These are phyloP conservation scores for Pulveroboletus sp. DNA, from an alignment of 1,284 basidiomycete genomes.

Conservation along the genomic window DNA sequence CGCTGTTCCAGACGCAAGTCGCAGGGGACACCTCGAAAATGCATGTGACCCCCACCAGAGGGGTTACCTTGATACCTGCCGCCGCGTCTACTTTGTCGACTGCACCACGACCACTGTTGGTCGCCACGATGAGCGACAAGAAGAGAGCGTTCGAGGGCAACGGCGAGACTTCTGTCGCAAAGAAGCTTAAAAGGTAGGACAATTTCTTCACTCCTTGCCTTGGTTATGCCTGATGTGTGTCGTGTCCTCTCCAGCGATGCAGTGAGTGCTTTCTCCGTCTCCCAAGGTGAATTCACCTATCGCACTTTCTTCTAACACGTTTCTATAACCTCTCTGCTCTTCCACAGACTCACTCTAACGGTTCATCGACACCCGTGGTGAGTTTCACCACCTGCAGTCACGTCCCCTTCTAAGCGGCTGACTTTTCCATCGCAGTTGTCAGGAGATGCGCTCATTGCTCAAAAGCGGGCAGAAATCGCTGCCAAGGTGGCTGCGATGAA, in stretches of 20 bases:
- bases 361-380: conserved; percentile 44
- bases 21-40: neutral
- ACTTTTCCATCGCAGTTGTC: conserved; percentile 39
- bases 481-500: conserved; percentile 83
- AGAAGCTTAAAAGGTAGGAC: conserved; percentile 71
- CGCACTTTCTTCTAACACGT: conserved; percentile 52
- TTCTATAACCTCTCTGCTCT: conserved; percentile 69
- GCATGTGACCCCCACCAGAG: conserved; percentile 22
- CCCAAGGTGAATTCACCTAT: conserved; percentile 71
- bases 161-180: conserved; percentile 51
- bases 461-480: conserved; percentile 81
- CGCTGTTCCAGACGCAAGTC: too few relatives aligned
- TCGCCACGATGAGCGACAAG: conserved; percentile 49
- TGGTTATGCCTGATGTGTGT: conserved; percentile 22
- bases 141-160: conserved; percentile 52
- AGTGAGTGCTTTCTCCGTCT: conserved; percentile 54
- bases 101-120: conserved; percentile 5
- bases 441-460: conserved; percentile 66
- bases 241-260: conserved; percentile 48
- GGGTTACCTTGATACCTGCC: conserved; percentile 14
- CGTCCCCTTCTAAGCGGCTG: neutral
- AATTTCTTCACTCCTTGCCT: neutral
- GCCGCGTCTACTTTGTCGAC: neutral
- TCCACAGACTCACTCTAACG: conserved; percentile 56
- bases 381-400: conserved; percentile 22